A percentile compares a stretch with the other conserved stretches of the same genome.
Conservation (phyloP, 1,284 basidiomycete species). For the Phylloporus sp. region DNA sequence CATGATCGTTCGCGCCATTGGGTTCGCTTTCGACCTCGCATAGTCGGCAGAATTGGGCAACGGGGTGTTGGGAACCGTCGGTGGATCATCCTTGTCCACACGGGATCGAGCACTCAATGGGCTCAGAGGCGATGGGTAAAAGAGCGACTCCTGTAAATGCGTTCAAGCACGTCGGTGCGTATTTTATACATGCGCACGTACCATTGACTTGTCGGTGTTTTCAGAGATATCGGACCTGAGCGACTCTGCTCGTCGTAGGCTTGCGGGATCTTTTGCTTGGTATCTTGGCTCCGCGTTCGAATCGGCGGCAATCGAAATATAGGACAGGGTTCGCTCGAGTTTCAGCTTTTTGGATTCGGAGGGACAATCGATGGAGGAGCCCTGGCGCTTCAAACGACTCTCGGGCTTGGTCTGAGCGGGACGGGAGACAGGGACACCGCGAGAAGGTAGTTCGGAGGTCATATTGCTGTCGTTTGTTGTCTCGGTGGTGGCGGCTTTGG, state of each 20-base stretch:
- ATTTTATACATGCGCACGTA: slow-evolving; percentile 6
- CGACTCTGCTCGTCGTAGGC: slow-evolving; percentile 39
- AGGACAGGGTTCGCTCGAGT: slow-evolving; percentile 16
- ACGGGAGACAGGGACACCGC: background rate
- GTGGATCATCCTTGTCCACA: slow-evolving; percentile 13
- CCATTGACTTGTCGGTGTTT: slow-evolving; percentile 18
- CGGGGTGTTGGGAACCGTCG: slow-evolving; percentile 37
- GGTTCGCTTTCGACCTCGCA: slow-evolving; percentile 31
- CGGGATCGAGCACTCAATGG: background rate
- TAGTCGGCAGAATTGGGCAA: slow-evolving; percentile 37
- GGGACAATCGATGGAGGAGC: slow-evolving; percentile 8
- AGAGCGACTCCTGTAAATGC: slow-evolving; percentile 18
- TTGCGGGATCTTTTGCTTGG: slow-evolving; percentile 34
- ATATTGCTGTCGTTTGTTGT: background rate
- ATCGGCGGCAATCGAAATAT: slow-evolving; percentile 5
- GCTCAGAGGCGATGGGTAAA: slow-evolving; percentile 16
- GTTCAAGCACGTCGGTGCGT: slow-evolving; percentile 13
- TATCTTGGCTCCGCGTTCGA: slow-evolving; percentile 20
- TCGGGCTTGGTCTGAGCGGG: background rate
- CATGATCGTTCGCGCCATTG: slow-evolving; percentile 33
- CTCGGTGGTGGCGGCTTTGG: background rate
- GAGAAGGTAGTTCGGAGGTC: background rate
- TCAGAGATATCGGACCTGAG: slow-evolving; percentile 31
- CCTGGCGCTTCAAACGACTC: slow-evolving; percentile 28
- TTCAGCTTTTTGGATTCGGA: slow-evolving; percentile 30